Percentiles rank a stretch among this genome's conserved stretches.
phyloP scores from a whole-genome alignment of 768 basidiomycete species.

The Auricularia cornea region DNA sequence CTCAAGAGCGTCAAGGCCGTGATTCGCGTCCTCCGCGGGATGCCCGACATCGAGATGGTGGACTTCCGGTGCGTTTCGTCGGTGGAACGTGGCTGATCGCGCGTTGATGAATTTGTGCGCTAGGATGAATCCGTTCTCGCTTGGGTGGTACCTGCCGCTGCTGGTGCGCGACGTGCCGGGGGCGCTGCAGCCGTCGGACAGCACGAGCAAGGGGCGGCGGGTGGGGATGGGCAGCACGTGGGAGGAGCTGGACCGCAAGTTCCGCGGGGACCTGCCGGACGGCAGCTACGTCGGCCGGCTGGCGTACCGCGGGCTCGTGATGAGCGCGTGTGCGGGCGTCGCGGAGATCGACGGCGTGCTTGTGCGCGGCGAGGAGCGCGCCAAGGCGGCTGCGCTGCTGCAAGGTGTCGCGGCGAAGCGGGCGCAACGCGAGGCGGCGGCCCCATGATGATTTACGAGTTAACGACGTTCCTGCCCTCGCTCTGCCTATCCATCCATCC shows the following conservation, averaged over 20 bases:
- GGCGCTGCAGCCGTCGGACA: slow-evolving; percentile 54
- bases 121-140: slow-evolving; percentile 94
- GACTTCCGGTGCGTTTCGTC: slow-evolving; percentile 71
- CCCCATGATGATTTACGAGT: neutral
- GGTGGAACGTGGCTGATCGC: neutral
- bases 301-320: slow-evolving; percentile 82
- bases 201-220: slow-evolving; percentile 1
- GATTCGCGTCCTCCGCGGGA: slow-evolving; percentile 58
- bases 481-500: too few relatives aligned
- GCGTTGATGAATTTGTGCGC: neutral
- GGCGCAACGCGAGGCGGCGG: too few relatives aligned
- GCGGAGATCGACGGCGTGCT: slow-evolving; percentile 79
- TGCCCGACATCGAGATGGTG: slow-evolving; percentile 78
- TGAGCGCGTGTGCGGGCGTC: slow-evolving; percentile 62
- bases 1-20: slow-evolving; percentile 66
- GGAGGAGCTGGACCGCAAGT: slow-evolving; percentile 75
- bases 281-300: slow-evolving; percentile 78
- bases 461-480: too few relatives aligned
- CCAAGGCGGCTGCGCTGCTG: slow-evolving; percentile 68
- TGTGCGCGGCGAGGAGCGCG: slow-evolving; percentile 75
- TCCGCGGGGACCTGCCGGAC: slow-evolving; percentile 86
- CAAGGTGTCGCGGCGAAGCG: slow-evolving; percentile 23
- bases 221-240: slow-evolving; percentile 30
- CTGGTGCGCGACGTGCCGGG: slow-evolving; percentile 62
- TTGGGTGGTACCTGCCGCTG: slow-evolving; percentile 91